Evolutionary conservation across 1,284 basidiomycete genomes (phyloP).

Genomic region (Apiotrichum mycotoxinovorans): DNA sequence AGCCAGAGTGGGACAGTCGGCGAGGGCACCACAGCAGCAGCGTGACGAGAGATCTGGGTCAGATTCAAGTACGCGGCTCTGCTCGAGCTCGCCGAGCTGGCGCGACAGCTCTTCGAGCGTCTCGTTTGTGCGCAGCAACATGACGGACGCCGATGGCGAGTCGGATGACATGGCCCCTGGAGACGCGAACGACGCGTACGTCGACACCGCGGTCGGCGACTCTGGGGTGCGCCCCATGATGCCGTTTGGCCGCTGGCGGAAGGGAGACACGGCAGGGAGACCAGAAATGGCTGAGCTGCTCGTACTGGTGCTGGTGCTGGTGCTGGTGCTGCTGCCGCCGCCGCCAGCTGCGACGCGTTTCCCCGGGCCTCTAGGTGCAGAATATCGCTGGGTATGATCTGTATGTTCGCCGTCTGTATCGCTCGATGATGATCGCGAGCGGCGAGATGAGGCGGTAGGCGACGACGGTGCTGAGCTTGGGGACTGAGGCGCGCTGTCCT

Average conservation of each 20-base stretch:
- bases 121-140: slow-evolving; percentile 37
- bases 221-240: too few relatives aligned
- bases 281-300: too few relatives aligned
- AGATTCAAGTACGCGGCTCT: slow-evolving; percentile 15
- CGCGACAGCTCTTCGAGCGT: slow-evolving; percentile 40
- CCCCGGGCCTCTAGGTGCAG: too few relatives aligned
- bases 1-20: slow-evolving; percentile 50
- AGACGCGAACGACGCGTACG: neutral
- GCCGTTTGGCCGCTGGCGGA: too few relatives aligned
- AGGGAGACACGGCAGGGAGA: too few relatives aligned
- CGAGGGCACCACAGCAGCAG: slow-evolving; percentile 26
- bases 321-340: too few relatives aligned
- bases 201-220: neutral
- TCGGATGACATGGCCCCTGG: neutral
- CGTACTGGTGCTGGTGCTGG: too few relatives aligned
- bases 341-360: too few relatives aligned
- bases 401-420: neutral
- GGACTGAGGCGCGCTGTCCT: neutral
- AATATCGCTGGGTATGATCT: too few relatives aligned
- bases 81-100: slow-evolving; percentile 34
- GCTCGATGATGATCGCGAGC: neutral
- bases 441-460: neutral
- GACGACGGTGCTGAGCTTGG: too few relatives aligned
- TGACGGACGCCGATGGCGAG: slow-evolving; percentile 32
- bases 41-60: slow-evolving; percentile 16